Percentiles rank a stretch among this genome's conserved stretches.
Conservation (phyloP, 192 early-diverging fungal species). For the Backusella circina region DNA sequence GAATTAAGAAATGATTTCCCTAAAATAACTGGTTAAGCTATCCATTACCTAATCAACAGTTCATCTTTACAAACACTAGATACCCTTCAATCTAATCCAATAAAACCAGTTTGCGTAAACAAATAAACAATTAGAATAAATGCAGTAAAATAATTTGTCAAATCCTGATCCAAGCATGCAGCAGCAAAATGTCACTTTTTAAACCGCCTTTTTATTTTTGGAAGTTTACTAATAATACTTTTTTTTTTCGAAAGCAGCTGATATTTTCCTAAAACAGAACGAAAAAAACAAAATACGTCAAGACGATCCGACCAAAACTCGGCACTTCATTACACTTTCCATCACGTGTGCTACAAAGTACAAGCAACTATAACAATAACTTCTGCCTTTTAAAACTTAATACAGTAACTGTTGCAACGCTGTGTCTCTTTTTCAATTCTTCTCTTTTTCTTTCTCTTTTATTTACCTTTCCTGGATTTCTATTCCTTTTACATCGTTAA, state of each 20-base stretch:
- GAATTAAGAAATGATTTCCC: background rate
- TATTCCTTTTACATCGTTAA: background rate
- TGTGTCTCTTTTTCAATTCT: background rate
- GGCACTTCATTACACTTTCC: background rate
- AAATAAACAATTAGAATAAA: background rate
- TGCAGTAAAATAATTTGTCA: background rate
- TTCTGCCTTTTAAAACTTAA: slow-evolving; percentile 6
- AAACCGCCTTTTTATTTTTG: background rate
- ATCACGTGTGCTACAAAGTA: background rate
- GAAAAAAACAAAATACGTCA: background rate
- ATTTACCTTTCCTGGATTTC: background rate
- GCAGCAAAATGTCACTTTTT: background rate
- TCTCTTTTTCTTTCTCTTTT: background rate
- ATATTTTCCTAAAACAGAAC: background rate
- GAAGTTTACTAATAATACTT: background rate
- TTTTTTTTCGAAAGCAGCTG: background rate
- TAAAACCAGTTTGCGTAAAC: background rate
- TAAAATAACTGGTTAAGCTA: background rate
- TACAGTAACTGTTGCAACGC: background rate
- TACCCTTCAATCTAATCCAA: background rate
- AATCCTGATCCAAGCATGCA: background rate
- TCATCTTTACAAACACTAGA: background rate
- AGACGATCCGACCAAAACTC: background rate
- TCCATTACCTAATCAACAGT: background rate
- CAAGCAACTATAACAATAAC: background rate